Evolutionary conservation across 2,329 filamentous ascomycete genomes (phyloP).

Genomic region (Fusarium newnesense): DNA sequence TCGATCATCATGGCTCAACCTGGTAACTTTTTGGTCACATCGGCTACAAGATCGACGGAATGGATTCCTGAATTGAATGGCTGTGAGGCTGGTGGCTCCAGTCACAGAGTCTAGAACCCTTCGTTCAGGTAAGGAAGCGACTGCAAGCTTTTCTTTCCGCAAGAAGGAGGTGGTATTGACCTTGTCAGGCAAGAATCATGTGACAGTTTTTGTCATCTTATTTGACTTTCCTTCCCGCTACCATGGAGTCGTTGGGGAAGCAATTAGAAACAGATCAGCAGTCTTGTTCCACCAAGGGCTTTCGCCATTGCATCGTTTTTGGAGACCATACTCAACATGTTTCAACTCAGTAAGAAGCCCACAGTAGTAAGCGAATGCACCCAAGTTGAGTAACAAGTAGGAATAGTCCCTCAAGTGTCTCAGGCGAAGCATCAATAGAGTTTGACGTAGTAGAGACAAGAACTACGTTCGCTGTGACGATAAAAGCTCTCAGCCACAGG

Average conservation of each 20-base stretch:
- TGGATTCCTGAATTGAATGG: fast-evolving
- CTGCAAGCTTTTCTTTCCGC: background rate
- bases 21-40: fast-evolving
- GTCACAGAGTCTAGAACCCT: no score
- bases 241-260: background rate
- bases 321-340: background rate
- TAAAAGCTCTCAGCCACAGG: no score
- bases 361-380: fast-evolving
- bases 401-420: no score
- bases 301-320: background rate
- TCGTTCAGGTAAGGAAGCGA: background rate
- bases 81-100: no score
- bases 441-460: background rate
- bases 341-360: background rate
- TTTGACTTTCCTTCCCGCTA: background rate
- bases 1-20: background rate
- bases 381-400: fast-evolving
- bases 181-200: fast-evolving
- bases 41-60: fast-evolving
- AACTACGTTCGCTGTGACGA: no score
- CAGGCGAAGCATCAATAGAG: background rate
- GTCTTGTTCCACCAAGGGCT: fast-evolving
- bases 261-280: background rate
- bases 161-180: background rate
- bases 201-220: background rate